Evolutionary conservation across 805 yeast genomes (phyloP).

Genomic region (Ogataea trehalophila): DNA sequence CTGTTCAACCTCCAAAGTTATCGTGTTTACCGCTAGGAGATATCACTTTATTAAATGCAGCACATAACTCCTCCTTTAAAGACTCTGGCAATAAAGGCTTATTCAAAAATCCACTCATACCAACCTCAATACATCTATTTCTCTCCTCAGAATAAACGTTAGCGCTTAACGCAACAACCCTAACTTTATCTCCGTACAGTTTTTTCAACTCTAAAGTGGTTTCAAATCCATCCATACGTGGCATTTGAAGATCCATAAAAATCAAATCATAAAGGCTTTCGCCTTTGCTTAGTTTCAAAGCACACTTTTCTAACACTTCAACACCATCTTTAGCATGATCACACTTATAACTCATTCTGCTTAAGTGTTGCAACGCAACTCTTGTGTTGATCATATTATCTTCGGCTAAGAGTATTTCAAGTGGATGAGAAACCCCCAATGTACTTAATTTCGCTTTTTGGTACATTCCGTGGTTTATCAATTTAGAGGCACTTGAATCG

Average conservation of each 20-base stretch:
- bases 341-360: slow-evolving; percentile 44
- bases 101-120: slow-evolving; percentile 49
- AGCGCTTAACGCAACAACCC: slow-evolving; percentile 44
- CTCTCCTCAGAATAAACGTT: slow-evolving; percentile 53
- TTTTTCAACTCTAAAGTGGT: slow-evolving; percentile 37
- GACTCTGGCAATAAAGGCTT: slow-evolving; percentile 49
- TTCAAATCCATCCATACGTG: slow-evolving; percentile 45
- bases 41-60: slow-evolving; percentile 1
- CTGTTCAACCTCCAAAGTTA: no score
- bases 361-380: slow-evolving; percentile 46
- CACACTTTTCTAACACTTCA: slow-evolving; percentile 36
- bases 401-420: slow-evolving; percentile 49
- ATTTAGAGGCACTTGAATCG: no score
- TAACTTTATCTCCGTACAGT: slow-evolving; percentile 26
- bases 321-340: slow-evolving; percentile 51
- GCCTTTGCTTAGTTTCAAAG: slow-evolving; percentile 16
- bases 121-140: slow-evolving; percentile 40
- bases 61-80: slow-evolving; percentile 33
- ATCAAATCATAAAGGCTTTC: slow-evolving; percentile 43
- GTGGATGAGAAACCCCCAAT: slow-evolving; percentile 37
- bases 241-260: slow-evolving; percentile 46
- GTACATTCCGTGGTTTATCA: no score
- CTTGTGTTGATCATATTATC: slow-evolving; percentile 47
- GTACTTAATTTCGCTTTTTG: neutral
- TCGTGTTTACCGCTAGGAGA: neutral